A percentile compares a stretch with the other conserved stretches of the same genome.
These are phyloP conservation scores for Xenoacremonium recifei DNA, from an alignment of 2,329 filamentous ascomycete species.

Conservation along the genomic window DNA sequence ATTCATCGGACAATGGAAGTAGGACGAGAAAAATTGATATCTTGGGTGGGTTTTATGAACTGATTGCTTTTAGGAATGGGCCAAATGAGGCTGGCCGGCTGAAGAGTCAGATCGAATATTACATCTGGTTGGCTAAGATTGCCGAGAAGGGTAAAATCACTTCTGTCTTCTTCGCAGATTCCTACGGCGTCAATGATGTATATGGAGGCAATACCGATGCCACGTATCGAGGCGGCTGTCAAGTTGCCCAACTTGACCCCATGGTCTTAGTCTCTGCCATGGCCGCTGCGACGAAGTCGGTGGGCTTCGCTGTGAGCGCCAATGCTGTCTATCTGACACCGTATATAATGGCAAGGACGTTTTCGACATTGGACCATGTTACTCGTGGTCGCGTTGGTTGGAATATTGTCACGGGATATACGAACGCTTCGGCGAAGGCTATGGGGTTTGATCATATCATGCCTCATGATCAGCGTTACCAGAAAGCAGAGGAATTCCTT, in stretches of 20 bases:
- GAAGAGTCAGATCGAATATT: constrained; percentile 54
- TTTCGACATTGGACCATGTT: constrained; percentile 62
- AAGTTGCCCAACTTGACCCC: too few species aligned
- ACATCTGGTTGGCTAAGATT: constrained; percentile 62
- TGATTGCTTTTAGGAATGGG: too few species aligned
- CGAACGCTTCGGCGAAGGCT: constrained; percentile 60
- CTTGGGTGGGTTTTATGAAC: too few species aligned
- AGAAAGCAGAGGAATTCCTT: constrained; percentile 61
- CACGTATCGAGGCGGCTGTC: too few species aligned
- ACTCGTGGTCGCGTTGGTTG: constrained; percentile 61
- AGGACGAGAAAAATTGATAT: too few species aligned
- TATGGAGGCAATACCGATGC: constrained; percentile 58
- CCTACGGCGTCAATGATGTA: constrained; percentile 62
- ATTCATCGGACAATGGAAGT: too few species aligned
- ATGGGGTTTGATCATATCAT: constrained; percentile 57
- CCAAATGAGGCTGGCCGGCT: too few species aligned
- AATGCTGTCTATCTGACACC: constrained; percentile 63
- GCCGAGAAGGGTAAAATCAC: constrained; percentile 63
- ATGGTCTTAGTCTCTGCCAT: constrained; percentile 65
- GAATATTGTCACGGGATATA: constrained; percentile 60
- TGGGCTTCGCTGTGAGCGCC: constrained; percentile 61
- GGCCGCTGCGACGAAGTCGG: constrained; percentile 64
- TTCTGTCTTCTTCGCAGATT: constrained; percentile 64
- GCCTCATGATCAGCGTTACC: constrained; percentile 61
- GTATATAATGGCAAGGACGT: constrained; percentile 60